Percentiles rank a stretch among this genome's conserved stretches.
phyloP scores from a whole-genome alignment of 1,284 basidiomycete species.

The Coriolopsis trogii region DNA sequence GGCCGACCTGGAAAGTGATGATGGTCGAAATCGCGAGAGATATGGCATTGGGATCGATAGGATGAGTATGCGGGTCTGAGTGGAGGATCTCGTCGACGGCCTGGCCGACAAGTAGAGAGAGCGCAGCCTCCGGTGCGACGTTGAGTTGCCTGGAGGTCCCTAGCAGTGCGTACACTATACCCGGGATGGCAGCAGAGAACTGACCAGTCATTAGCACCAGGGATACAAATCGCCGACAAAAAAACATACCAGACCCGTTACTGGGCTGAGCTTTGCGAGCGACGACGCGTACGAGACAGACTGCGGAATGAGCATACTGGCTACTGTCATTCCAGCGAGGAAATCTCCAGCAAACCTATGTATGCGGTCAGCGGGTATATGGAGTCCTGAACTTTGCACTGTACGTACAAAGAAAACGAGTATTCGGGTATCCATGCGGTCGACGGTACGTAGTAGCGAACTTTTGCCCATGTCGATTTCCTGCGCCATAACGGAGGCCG shows the following conservation, averaged over 20 bases:
- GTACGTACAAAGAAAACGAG: conserved; percentile 65
- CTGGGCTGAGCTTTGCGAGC: conserved; percentile 80
- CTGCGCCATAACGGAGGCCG: conserved; percentile 15
- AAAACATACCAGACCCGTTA: conserved; percentile 77
- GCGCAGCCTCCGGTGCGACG: conserved; percentile 90
- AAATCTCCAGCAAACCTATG: conserved; percentile 79
- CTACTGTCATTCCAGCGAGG: conserved; percentile 84
- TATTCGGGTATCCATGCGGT: conserved; percentile 87
- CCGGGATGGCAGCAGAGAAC: conserved; percentile 82
- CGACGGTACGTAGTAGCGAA: conserved; percentile 73
- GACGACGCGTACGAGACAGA: conserved; percentile 92
- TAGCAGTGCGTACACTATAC: conserved; percentile 82
- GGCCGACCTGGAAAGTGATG: conserved; percentile 85
- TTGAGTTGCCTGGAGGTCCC: conserved; percentile 84
- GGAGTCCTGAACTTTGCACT: too few relatives aligned
- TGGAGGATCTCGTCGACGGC: conserved; percentile 74
- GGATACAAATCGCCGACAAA: not conserved
- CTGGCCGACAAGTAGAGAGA: conserved; percentile 89
- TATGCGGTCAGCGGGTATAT: conserved; percentile 1
- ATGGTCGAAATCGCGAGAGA: conserved; percentile 73
- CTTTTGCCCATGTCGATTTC: conserved; percentile 33
- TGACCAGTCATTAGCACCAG: conserved; percentile 27
- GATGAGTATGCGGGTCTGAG: conserved; percentile 58
- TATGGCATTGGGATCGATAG: conserved; percentile 53
- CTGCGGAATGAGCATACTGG: conserved; percentile 90